Evolutionary conservation across 345 rosid genomes (phyloP), one percentile per base, ranked within the genome.

Genomic region (Populus davidiana): DNA sequence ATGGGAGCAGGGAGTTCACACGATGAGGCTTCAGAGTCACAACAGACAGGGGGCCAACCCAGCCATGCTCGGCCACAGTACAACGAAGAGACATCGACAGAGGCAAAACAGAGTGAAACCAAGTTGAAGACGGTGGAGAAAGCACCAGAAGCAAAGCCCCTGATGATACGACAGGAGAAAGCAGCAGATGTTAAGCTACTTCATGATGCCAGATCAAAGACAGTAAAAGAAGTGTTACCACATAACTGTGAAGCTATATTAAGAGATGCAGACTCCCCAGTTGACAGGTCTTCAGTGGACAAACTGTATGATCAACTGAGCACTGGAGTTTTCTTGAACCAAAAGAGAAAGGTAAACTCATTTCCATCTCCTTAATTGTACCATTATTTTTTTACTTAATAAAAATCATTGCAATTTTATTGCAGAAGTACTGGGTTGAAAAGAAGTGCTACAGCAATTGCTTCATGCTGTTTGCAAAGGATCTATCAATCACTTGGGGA

Each of bases 401-500:
- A 33, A 12, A 31, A 7, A 5, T 10, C 36, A 14, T 41, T 2
- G n/a, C 16, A 3, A 1, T 27, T 69, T 33, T 59, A 56, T 69
- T 74, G 86, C 85, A 89, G 84, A 87, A 86, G 75, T 86, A 84
- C 35, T 80, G 89, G 93, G 84, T 89, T 52, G 91, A 92, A 27
- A 83, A 85, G 86, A 74, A 75, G 56, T 73, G 75, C 39, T 85
- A 86, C 70, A 76, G 67, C 77, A 90, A 88, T 80, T 83, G 92
- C 85, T 87, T 91, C 86, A 86, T 87, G 87, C 25, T 92, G 84
- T 89, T 75, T 81, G 88, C 95, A 59, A 86, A 86, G 80, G 83
- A 72, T 50, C 86, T 91, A 70, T 75, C 79, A 11, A 91, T 92
- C 78, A 89, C 85, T 41, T 92, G 98, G 93, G 84, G 88, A 36